Evolutionary conservation across 73 alveolate species (phyloP).

Genomic region (Paramecium octaurelia): DNA sequence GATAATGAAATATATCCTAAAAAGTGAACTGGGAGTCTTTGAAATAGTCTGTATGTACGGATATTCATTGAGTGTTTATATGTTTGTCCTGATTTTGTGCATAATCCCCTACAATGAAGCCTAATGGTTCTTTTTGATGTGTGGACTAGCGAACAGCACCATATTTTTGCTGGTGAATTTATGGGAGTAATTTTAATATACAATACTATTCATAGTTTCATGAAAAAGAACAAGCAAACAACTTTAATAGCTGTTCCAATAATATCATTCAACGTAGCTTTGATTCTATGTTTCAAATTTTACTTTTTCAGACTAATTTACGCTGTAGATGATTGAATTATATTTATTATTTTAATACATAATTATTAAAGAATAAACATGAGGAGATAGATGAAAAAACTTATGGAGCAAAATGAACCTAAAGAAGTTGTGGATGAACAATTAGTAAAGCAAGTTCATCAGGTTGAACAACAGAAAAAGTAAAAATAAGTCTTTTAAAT

Average conservation of each 20-base stretch:
- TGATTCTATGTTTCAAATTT: background rate
- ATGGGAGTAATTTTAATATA: background rate
- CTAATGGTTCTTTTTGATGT: conserved; percentile 65
- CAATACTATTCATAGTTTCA: background rate
- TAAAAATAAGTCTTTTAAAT: background rate
- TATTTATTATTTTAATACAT: background rate
- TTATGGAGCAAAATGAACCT: background rate
- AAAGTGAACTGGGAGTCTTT: conserved; percentile 55
- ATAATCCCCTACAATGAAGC: conserved; percentile 63
- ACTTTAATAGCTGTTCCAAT: background rate
- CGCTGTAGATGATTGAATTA: background rate
- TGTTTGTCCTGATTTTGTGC: conserved; percentile 64
- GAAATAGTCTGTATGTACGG: conserved; percentile 69
- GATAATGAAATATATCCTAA: conserved; percentile 52
- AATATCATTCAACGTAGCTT: background rate
- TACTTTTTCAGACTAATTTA: background rate
- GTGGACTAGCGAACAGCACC: conserved; percentile 65
- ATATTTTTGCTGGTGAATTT: conserved; percentile 62
- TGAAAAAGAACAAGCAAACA: background rate
- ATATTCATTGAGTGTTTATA: conserved; percentile 62
- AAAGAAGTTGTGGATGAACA: background rate
- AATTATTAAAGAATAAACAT: conserved; percentile 3
- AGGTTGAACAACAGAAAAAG: background rate
- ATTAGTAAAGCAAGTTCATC: background rate
- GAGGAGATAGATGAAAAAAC: conserved; percentile 39